A percentile compares a stretch with the other conserved stretches of the same genome.
Conservation (phyloP, 345 rosid species). For the Zanthoxylum bungeanum region DNA sequence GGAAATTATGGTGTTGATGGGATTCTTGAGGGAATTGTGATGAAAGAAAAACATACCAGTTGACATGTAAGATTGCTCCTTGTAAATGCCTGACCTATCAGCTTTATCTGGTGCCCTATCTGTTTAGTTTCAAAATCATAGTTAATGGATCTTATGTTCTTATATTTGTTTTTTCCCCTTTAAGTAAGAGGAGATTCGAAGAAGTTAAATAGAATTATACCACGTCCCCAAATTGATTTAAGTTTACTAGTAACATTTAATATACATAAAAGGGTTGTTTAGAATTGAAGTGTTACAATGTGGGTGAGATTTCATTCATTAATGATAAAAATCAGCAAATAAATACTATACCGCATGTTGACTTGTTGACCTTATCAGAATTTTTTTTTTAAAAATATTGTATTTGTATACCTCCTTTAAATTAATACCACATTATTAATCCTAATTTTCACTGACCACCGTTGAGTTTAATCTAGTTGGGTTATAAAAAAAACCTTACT, state of each 20-base stretch:
- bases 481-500: no score
- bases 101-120: neutral
- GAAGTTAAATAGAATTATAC: no score
- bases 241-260: neutral
- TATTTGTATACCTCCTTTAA: no score
- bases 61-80: neutral
- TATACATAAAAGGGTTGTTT: neutral
- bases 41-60: constrained; percentile 23
- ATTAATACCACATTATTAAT: neutral
- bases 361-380: neutral
- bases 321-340: neutral
- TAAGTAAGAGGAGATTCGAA: no score
- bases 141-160: neutral
- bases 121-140: neutral
- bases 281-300: neutral
- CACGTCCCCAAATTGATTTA: neutral
- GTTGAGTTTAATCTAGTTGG: no score
- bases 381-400: no score
- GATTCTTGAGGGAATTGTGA: constrained; percentile 53
- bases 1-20: constrained; percentile 53
- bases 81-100: neutral
- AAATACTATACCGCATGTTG: neutral
- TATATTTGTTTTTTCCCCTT: no score
- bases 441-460: no score
- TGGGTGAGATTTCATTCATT: neutral